Base-by-base conservation (phyloP, 148 eudicot species). In the Fagopyrum homotropicum region DNA sequence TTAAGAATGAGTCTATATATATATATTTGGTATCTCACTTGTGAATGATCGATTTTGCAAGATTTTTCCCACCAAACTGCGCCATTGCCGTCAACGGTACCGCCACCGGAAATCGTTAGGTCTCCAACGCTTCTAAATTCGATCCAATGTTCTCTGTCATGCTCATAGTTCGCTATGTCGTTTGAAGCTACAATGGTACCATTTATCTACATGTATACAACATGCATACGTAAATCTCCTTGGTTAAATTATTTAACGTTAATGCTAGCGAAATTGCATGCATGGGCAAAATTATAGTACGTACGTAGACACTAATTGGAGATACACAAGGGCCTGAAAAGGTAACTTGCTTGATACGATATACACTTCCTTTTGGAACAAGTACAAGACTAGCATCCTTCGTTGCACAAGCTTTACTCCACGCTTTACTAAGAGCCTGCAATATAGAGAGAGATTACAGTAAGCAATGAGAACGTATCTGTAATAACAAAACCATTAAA, bases 11-110 rank as follows among this genome's bases (percentile, higher is more conserved):
- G 2, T 35, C 40, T 30, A 1, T 2, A 35, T 35, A 22, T 22
- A 35, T 35, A 35, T 5, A 14, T 14, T 35, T 35, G 17, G 2
- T n/a, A 72, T 73, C 84, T 54, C 80, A 93, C 98, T 59, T 22
- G 76, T 16, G 79, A 61, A 77, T 80, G 78, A 76, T 88, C 66
- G 63, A 82, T 77, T 86, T 93, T 91, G 86, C 98, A 93, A 47
- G 97, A 89, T 6, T 83, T 87, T 29, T 68, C 55, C 98, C 97
- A 93, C 98, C 98, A 93, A 48, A 89, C 77, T 17, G 78, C 54
- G 17, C 98, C 98, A 74, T 84, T 89, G 19, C 97, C 98, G 73
- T 93, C 85, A 72, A 93, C 80, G 63, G 86, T 88, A 69, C 98
- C 98, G 60, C 89, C 85, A 48, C 98, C 98, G 56, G 66, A 51